Percentiles rank a stretch among this genome's conserved stretches.
phyloP scores from a whole-genome alignment of 164 flowering plant genomes.

The Hamamelis virginiana region DNA sequence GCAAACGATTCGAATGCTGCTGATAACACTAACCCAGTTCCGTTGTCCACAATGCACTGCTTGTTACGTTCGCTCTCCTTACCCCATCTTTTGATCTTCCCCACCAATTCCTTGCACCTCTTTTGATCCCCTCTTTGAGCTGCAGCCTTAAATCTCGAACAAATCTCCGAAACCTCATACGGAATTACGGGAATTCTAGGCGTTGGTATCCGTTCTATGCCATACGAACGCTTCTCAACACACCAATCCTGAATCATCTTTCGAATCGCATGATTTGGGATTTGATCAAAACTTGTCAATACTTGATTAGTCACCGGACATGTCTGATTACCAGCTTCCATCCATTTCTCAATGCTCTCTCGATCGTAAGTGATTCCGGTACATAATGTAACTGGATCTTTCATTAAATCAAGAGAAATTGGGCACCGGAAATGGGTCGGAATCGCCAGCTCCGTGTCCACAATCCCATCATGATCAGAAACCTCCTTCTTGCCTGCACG shows the following conservation, averaged over 20 bases:
- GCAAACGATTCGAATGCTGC: slow-evolving; percentile 45
- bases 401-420: slow-evolving; percentile 82
- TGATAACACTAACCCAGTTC: slow-evolving; percentile 29
- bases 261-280: slow-evolving; percentile 75
- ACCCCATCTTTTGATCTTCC: slow-evolving; percentile 36
- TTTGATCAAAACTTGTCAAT: slow-evolving; percentile 42
- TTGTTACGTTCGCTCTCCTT: slow-evolving; percentile 67
- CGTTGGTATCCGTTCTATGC: slow-evolving; percentile 81
- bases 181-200: slow-evolving; percentile 58
- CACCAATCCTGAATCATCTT: slow-evolving; percentile 90
- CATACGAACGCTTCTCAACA: slow-evolving; percentile 52
- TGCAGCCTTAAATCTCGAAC: slow-evolving; percentile 22
- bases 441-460: slow-evolving; percentile 38
- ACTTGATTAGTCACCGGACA: slow-evolving; percentile 73
- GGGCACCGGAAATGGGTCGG: slow-evolving; percentile 80
- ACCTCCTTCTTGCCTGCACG: too few relatives aligned
- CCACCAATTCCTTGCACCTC: slow-evolving; percentile 37
- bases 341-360: slow-evolving; percentile 78
- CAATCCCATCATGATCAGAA: background rate
- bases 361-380: slow-evolving; percentile 88
- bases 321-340: slow-evolving; percentile 54
- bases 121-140: slow-evolving; percentile 22
- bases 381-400: slow-evolving; percentile 80
- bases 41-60: slow-evolving; percentile 37
- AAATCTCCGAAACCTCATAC: slow-evolving; percentile 38